Percentiles rank a stretch among this genome's conserved stretches.
phyloP scores from a whole-genome alignment of 805 yeast genomes.

The Pichia sporocuriosa region DNA sequence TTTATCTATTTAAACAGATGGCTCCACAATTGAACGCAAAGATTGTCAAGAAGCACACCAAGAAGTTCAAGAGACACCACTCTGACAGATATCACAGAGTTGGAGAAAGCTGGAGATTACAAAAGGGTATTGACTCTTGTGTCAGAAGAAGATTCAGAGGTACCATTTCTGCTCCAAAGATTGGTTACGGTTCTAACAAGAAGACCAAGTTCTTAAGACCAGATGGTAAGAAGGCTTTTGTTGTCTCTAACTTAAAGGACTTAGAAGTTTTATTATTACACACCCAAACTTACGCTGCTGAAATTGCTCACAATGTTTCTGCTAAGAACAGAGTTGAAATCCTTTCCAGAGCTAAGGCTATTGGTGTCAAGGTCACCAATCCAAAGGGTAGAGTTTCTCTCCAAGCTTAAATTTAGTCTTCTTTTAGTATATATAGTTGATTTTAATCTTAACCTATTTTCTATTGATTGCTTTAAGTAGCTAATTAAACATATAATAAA shows the following conservation, averaged over 20 bases:
- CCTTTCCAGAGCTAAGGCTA: conserved; percentile 94
- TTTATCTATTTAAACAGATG: conserved; percentile 42
- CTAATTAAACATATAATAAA: too few relatives aligned
- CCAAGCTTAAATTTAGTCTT: conserved; percentile 67
- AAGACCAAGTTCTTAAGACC: conserved; percentile 93
- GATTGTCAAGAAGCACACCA: conserved; percentile 99
- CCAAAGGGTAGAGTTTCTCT: conserved; percentile 97
- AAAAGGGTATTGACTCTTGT: conserved; percentile 99
- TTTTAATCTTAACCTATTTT: conserved; percentile 7
- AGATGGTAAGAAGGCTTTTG: conserved; percentile 96
- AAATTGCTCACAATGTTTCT: conserved; percentile 97
- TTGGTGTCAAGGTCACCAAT: conserved; percentile 98
- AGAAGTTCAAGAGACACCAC: conserved; percentile 99
- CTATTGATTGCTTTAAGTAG: background rate
- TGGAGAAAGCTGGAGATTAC: conserved; percentile 99
- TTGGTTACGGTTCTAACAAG: conserved; percentile 99
- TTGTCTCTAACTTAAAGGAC: conserved; percentile 88
- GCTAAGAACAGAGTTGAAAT: conserved; percentile 97
- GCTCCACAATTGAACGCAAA: conserved; percentile 98
- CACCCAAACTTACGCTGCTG: conserved; percentile 99
- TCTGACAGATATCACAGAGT: conserved; percentile 99
- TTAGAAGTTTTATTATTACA: conserved; percentile 93
- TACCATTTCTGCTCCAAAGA: conserved; percentile 96
- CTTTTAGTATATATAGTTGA: conserved; percentile 12
- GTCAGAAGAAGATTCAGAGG: conserved; percentile 99